Evolutionary conservation across 1,284 basidiomycete genomes (phyloP).

Genomic region (Boletus subluridellus): DNA sequence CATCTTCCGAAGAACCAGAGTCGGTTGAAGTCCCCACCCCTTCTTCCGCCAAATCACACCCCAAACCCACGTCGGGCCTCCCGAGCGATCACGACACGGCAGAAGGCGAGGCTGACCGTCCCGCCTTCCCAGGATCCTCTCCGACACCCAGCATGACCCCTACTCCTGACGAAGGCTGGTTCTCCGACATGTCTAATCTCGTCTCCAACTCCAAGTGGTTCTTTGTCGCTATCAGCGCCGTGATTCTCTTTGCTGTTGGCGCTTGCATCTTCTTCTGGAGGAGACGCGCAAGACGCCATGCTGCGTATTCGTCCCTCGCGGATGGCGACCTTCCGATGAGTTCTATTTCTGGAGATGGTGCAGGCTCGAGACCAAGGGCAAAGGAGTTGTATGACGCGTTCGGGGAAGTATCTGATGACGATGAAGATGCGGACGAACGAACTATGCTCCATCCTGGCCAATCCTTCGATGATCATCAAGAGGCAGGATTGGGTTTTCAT

Average conservation of each 20-base stretch:
- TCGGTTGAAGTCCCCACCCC: slow-evolving; percentile 38
- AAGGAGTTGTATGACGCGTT: slow-evolving; percentile 92
- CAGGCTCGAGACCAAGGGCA: slow-evolving; percentile 46
- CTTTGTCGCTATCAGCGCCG: slow-evolving; percentile 69
- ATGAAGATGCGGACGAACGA: slow-evolving; percentile 69
- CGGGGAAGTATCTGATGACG: slow-evolving; percentile 77
- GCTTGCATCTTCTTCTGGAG: slow-evolving; percentile 69
- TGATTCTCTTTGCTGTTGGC: slow-evolving; percentile 66
- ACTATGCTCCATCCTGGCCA: slow-evolving; percentile 45
- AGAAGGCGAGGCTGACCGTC: slow-evolving; percentile 65
- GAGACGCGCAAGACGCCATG: slow-evolving; percentile 48
- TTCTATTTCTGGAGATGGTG: slow-evolving; percentile 43
- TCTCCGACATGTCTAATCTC: slow-evolving; percentile 76
- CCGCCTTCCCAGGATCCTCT: slow-evolving; percentile 53
- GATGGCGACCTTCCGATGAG: slow-evolving; percentile 77
- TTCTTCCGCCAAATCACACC: slow-evolving; percentile 56
- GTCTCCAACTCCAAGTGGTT: slow-evolving; percentile 81
- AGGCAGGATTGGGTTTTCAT: slow-evolving; percentile 47
- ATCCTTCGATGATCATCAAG: slow-evolving; percentile 21
- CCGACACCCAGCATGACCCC: slow-evolving; percentile 45
- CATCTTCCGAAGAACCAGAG: slow-evolving; percentile 41
- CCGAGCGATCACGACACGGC: slow-evolving; percentile 79
- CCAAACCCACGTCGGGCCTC: slow-evolving; percentile 86
- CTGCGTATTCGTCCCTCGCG: slow-evolving; percentile 67
- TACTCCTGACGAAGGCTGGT: slow-evolving; percentile 83